Percentiles rank a stretch among this genome's conserved stretches.
These are phyloP conservation scores for Aspergillus hortae DNA, from an alignment of 2,329 filamentous ascomycete species.

Conservation along the genomic window DNA sequence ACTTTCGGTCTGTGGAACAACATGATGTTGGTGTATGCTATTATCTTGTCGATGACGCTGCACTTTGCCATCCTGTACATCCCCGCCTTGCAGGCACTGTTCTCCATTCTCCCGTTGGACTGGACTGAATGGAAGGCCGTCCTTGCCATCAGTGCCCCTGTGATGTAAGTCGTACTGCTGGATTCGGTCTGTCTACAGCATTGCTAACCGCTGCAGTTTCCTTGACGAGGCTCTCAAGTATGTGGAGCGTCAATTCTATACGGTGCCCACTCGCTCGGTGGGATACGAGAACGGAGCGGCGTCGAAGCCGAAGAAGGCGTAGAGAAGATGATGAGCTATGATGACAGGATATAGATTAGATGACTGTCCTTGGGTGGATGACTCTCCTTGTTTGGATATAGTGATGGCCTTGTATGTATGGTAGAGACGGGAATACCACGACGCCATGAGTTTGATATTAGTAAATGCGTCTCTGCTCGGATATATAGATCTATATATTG, in stretches of 20 bases:
- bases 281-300: slow-evolving; percentile 28
- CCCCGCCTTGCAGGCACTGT: slow-evolving; percentile 81
- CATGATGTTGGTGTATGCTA: slow-evolving; percentile 96
- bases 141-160: slow-evolving; percentile 79
- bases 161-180: slow-evolving; percentile 65
- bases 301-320: slow-evolving; percentile 36
- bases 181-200: background rate
- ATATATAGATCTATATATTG: no score
- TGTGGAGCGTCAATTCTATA: slow-evolving; percentile 65
- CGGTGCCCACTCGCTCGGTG: slow-evolving; percentile 15
- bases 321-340: slow-evolving; percentile 15
- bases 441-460: slow-evolving; percentile 6
- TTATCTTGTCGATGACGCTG: slow-evolving; percentile 84
- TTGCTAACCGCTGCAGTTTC: slow-evolving; percentile 48
- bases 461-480: no score
- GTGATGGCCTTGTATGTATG: slow-evolving; percentile 14
- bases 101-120: slow-evolving; percentile 85
- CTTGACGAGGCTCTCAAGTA: slow-evolving; percentile 84
- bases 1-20: slow-evolving; percentile 97
- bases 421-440: slow-evolving; percentile 4
- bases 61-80: slow-evolving; percentile 94
- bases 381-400: slow-evolving; percentile 9
- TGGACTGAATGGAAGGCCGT: slow-evolving; percentile 91
- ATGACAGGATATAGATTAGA: slow-evolving; percentile 14
- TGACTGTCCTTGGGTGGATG: slow-evolving; percentile 5